phyloP scores from a whole-genome alignment of 257 asterid genomes.

The Primulina tabacum region DNA sequence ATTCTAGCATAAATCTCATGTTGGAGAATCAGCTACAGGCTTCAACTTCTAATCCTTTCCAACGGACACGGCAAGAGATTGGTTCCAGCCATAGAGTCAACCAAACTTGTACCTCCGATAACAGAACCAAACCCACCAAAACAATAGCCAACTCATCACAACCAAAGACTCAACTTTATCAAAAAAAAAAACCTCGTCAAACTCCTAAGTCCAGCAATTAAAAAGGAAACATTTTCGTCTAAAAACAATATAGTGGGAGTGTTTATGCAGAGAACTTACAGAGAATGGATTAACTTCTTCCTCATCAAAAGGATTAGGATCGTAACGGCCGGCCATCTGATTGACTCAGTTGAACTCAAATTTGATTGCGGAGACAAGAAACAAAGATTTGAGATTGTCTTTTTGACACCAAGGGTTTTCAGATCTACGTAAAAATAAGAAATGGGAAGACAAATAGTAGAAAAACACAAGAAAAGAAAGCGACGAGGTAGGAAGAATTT shows the following conservation, averaged over 20 bases:
- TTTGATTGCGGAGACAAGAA: constrained; percentile 14
- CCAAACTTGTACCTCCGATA: constrained; percentile 18
- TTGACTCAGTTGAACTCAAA: neutral
- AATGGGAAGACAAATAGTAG: neutral
- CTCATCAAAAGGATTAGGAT: constrained; percentile 57
- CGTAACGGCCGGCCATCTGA: constrained; percentile 63
- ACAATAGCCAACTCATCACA: constrained; percentile 12
- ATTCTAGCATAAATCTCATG: neutral
- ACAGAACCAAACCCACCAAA: constrained; percentile 8
- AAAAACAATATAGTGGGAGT: neutral
- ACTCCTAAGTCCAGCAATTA: neutral
- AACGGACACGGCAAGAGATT: neutral
- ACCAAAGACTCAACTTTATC: constrained; percentile 8
- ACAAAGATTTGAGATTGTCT: neutral
- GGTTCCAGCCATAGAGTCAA: constrained; percentile 22
- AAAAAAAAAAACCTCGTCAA: neutral
- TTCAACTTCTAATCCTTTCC: too few species aligned
- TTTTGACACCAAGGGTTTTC: neutral
- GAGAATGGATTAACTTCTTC: constrained; percentile 61
- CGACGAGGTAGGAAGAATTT: constrained; percentile 17
- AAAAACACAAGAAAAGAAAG: neutral
- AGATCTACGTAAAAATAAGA: neutral
- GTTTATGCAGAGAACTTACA: constrained; percentile 30
- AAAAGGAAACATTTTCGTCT: neutral
- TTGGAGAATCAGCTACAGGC: neutral